Base-by-base conservation (phyloP, 2,329 filamentous ascomycete genomes). In the Metarhizium humberi region DNA sequence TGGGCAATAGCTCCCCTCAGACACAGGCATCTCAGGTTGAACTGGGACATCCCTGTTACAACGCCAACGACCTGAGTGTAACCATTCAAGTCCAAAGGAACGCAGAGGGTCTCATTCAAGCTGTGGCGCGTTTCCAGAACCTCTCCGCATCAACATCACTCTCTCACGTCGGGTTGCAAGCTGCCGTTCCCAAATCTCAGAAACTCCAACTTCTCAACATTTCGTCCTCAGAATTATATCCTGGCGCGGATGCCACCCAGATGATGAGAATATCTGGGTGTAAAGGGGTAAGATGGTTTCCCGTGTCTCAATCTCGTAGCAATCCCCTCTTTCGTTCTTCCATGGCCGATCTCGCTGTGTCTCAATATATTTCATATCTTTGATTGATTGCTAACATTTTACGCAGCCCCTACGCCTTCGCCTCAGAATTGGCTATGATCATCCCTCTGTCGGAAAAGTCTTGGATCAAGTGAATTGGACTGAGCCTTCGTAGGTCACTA, bases 401-500 rank as follows among this genome's bases (percentile, higher is more conserved):
- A 46, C 61, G 38, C 64, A 96, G 94, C 79, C 87, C 61, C 81
- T 99, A 60, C 84, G 92, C 59, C 76, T 99, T 63, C 85, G 94
- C 66, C 76, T 99, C 66, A 91, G 91, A 73, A 82, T 99, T 65
- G 85, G 82, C 56, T 97, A 91, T 69, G 76, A 81, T 38, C 87
- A 88, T 69, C 83, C 87, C 56, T 80, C 82, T 56, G 82, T 78
- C 29, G 84, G 84, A 53, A 80, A 86, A 59, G 79, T 95, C 18
- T 87, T 87, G 68, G 94, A 99, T 66, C 92, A 97, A 73, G 91
- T 97, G 56, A 95, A 96, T 75, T 99, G 94, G 94, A 86, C 88
- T 34, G 94, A 99, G 73, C 86, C 90, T 55, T 77, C 73, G 52
- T 75, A 60, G 58, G 48, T 4, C 10, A 18, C 16, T 2, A 11